phyloP scores from a whole-genome alignment of 2,329 filamentous ascomycete genomes.

The Colletotrichum sublineola region DNA sequence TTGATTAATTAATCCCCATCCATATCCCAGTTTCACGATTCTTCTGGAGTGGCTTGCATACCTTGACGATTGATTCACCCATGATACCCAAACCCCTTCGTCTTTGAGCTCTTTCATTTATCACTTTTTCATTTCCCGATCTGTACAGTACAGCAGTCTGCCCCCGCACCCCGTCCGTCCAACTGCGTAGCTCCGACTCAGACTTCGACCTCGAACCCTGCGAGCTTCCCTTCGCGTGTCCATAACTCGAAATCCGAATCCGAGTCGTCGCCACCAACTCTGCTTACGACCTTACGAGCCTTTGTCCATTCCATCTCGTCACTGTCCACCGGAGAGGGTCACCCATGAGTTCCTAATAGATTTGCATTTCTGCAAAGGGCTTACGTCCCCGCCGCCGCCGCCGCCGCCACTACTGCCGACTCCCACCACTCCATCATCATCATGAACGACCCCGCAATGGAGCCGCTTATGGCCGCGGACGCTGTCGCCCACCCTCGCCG shows the following conservation, averaged over 20 bases:
- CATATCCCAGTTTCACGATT: neutral
- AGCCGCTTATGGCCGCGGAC: constrained; percentile 47
- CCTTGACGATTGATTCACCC: constrained; percentile 37
- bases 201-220: neutral
- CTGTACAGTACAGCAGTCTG: neutral
- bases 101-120: neutral
- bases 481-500: constrained; percentile 48
- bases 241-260: neutral
- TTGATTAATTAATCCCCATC: constrained; percentile 16
- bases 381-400: constrained; percentile 21
- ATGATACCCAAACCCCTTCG: constrained; percentile 31
- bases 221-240: constrained; percentile 23
- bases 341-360: constrained; percentile 40
- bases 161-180: constrained; percentile 15
- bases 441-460: constrained; percentile 46
- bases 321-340: constrained; percentile 2
- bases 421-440: constrained; percentile 31
- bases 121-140: neutral
- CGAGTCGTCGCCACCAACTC: neutral
- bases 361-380: constrained; percentile 23
- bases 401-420: constrained; percentile 4
- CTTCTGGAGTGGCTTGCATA: constrained; percentile 18
- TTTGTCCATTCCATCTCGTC: constrained; percentile 1
- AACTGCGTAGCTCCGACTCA: constrained; percentile 2
- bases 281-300: neutral